phyloP scores from a whole-genome alignment of 225 moss, liverwort and hornwort genomes.

The Anthoceros angustus region DNA sequence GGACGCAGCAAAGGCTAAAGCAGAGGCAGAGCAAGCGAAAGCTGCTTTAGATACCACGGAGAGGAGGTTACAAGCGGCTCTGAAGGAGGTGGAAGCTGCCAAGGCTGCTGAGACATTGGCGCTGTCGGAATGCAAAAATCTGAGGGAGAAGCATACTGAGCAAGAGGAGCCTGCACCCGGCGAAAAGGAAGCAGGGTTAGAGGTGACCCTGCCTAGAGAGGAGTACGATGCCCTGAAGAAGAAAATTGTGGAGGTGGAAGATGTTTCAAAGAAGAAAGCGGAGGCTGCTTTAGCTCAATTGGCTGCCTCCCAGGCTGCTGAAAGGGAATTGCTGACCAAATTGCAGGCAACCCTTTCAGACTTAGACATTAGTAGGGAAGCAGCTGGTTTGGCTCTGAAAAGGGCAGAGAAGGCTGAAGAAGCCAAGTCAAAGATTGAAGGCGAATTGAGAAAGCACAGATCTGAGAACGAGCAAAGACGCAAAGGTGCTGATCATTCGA shows the following conservation, averaged over 20 bases:
- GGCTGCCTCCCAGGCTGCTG: constrained; percentile 31
- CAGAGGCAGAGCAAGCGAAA: constrained; percentile 1
- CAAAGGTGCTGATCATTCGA: constrained; percentile 10
- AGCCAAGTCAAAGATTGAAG: constrained; percentile 29
- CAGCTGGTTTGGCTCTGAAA: constrained; percentile 24
- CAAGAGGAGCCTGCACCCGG: background rate
- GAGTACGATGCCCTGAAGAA: constrained; percentile 29
- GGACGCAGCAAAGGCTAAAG: background rate
- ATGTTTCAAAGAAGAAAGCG: constrained; percentile 21
- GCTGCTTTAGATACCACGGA: constrained; percentile 16
- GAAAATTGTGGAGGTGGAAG: constrained; percentile 12
- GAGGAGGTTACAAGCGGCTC: constrained; percentile 10
- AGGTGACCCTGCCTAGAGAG: constrained; percentile 21
- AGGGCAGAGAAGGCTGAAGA: constrained; percentile 24
- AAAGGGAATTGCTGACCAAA: constrained; percentile 19
- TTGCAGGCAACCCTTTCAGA: constrained; percentile 12
- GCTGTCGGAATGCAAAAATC: constrained; percentile 17
- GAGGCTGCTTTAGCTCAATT: constrained; percentile 30
- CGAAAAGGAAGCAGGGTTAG: constrained; percentile 11
- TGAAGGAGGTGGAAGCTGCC: constrained; percentile 24
- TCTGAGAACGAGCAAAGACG: constrained; percentile 30
- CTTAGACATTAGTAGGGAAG: constrained; percentile 19
- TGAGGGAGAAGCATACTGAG: background rate
- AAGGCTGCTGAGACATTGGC: constrained; percentile 33
- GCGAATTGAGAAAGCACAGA: constrained; percentile 30